Conservation (phyloP, 2,329 filamentous ascomycete genomes). For the Paraconiothyrium sp. region DNA sequence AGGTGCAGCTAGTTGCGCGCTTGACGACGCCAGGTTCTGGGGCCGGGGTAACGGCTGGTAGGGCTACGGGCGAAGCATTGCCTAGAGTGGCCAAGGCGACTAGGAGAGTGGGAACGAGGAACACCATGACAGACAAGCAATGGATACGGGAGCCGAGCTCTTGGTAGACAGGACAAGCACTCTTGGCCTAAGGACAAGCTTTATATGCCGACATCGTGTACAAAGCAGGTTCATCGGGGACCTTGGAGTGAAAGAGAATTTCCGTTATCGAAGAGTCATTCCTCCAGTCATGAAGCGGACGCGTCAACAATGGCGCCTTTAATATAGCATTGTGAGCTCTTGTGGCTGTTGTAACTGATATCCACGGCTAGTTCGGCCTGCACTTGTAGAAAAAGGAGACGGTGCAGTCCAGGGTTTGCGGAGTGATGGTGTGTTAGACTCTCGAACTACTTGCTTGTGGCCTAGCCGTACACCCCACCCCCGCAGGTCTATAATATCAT, state of each 20-base stretch:
- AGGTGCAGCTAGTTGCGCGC: slow-evolving; percentile 60
- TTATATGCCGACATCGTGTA: not conserved
- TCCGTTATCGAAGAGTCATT: not conserved
- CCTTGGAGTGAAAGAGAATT: not conserved
- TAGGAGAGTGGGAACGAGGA: not conserved
- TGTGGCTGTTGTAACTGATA: not conserved
- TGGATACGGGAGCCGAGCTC: not conserved
- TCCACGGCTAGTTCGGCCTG: not conserved
- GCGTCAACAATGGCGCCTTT: not conserved
- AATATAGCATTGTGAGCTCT: not conserved
- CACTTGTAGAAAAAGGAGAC: not conserved
- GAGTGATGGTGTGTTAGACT: not conserved
- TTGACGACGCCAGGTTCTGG: slow-evolving; percentile 24
- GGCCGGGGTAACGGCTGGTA: slow-evolving; percentile 20
- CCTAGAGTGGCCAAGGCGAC: not conserved
- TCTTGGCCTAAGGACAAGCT: not conserved
- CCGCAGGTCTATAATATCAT: not conserved
- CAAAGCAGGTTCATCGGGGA: not conserved
- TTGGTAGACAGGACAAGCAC: not conserved
- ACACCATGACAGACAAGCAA: not conserved
- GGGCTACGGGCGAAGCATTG: slow-evolving; percentile 5
- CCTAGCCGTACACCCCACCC: not conserved
- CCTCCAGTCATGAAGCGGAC: not conserved
- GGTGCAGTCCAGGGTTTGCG: not conserved
- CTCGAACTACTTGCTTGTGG: not conserved